Conservation (phyloP, 805 yeast genomes). For the Metschnikowia borealis region DNA sequence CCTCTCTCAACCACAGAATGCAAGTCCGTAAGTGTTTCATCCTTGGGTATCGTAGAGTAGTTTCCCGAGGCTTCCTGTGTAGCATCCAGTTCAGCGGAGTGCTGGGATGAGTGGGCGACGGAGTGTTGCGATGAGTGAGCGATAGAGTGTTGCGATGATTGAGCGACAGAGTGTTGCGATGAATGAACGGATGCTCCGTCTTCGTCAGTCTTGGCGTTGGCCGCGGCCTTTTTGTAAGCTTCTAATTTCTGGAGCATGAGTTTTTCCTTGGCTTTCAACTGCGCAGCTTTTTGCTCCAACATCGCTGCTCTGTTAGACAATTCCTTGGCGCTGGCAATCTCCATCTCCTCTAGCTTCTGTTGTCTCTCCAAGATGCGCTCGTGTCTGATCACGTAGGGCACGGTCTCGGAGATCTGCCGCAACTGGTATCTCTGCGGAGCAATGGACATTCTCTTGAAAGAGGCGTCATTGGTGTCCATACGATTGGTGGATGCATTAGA, state of each 20-base stretch:
- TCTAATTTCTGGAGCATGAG: conserved; percentile 43
- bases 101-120: no score
- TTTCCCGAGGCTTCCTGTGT: conserved; percentile 11
- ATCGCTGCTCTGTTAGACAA: conserved; percentile 71
- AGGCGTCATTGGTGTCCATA: conserved; percentile 17
- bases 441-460: conserved; percentile 41
- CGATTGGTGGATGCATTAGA: conserved; percentile 19
- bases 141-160: not conserved
- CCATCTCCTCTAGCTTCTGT: conserved; percentile 74
- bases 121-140: not conserved
- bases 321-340: conserved; percentile 72
- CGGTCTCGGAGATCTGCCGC: conserved; percentile 76
- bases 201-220: conserved; percentile 2
- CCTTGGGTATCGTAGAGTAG: conserved; percentile 34
- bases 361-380: conserved; percentile 72
- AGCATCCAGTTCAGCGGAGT: not conserved
- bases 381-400: conserved; percentile 78
- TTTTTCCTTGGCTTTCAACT: conserved; percentile 63
- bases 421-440: conserved; percentile 57
- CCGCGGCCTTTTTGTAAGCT: conserved; percentile 12
- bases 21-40: conserved; percentile 52
- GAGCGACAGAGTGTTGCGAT: not conserved
- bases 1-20: conserved; percentile 30
- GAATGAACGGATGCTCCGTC: not conserved
- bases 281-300: conserved; percentile 70